These are phyloP conservation scores for Pseudocercospora pini-densiflorae DNA, from an alignment of 2,329 filamentous ascomycete species.

Conservation along the genomic window DNA sequence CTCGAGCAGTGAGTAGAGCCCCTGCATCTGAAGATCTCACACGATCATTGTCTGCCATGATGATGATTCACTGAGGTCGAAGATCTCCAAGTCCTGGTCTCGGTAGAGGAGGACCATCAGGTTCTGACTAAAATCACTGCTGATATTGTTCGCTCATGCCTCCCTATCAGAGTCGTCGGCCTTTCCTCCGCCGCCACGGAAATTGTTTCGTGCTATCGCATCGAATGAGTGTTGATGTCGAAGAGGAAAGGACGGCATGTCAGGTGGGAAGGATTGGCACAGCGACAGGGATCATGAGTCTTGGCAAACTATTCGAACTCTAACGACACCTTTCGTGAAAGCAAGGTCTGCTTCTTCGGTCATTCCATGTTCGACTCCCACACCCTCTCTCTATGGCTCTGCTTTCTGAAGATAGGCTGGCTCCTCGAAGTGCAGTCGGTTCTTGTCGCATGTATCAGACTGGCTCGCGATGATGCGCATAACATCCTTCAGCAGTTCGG, in stretches of 20 bases:
- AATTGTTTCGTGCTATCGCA: neutral
- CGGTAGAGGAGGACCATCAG: no score
- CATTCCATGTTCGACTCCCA: no score
- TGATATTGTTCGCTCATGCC: neutral
- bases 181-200: no score
- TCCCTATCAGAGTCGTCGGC: neutral
- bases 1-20: neutral
- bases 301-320: neutral
- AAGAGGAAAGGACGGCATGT: neutral
- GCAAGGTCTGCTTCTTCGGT: no score
- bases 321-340: neutral
- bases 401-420: neutral
- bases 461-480: neutral
- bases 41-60: neutral
- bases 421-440: no score
- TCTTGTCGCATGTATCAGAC: no score
- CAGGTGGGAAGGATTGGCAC: neutral
- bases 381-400: no score
- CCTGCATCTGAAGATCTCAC: neutral
- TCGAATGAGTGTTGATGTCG: neutral
- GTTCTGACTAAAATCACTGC: no score
- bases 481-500: neutral
- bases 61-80: neutral
- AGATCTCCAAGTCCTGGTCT: no score
- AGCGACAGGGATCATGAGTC: neutral